phyloP scores from a whole-genome alignment of 305 asterid genomes.

The Euphrasia arctica region DNA sequence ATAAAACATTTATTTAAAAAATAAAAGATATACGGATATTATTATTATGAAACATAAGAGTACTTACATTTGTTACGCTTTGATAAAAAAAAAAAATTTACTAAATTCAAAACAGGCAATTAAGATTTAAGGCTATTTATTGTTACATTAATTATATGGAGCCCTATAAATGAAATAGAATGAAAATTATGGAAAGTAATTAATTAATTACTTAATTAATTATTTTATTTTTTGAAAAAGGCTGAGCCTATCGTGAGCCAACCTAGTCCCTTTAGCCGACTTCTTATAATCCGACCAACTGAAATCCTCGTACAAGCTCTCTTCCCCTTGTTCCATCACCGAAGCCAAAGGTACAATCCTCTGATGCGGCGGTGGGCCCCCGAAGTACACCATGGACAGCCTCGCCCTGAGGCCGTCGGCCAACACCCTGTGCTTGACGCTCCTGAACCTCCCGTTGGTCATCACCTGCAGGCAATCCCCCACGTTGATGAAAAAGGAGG shows the following conservation, averaged over 20 bases:
- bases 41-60: too few species aligned
- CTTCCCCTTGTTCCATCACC: conserved; percentile 61
- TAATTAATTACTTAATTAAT: background rate
- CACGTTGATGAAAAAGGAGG: conserved; percentile 39
- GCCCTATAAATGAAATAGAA: too few species aligned
- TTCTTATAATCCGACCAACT: conserved; percentile 74
- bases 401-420: conserved; percentile 41
- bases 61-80: too few species aligned
- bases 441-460: conserved; percentile 68
- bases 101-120: too few species aligned
- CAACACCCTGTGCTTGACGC: conserved; percentile 77
- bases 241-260: conserved; percentile 42
- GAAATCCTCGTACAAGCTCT: conserved; percentile 62
- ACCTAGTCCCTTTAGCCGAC: conserved; percentile 46
- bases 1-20: too few species aligned
- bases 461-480: conserved; percentile 58
- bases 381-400: conserved; percentile 74
- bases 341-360: conserved; percentile 42
- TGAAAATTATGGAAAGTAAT: background rate
- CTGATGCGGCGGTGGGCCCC: conserved; percentile 58
- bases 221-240: conserved; percentile 33
- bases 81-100: too few species aligned
- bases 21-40: too few species aligned
- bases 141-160: too few species aligned
- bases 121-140: too few species aligned